Base-by-base conservation (phyloP, 495 filamentous ascomycete genomes). In the Monascus purpureus region DNA sequence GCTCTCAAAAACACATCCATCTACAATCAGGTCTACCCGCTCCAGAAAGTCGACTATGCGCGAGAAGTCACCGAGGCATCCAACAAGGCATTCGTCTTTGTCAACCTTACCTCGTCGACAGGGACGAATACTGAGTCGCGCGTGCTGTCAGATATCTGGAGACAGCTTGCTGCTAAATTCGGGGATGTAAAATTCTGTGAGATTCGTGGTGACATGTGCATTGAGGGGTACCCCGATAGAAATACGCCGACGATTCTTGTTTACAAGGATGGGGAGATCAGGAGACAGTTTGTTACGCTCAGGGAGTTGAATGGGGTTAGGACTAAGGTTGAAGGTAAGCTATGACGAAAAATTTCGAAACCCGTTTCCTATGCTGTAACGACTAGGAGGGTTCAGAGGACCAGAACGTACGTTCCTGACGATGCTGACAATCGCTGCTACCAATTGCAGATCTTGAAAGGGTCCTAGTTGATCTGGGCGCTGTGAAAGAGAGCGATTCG, bases 131-230 rank as follows among this genome's bases (percentile, higher is more conserved):
- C 75, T 20, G 84, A 95, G 57, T 92, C 84, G 2, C 70, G 79
- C 19, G 55, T 92, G 1, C 49, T 95, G 42, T 76, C 77, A 9
- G 75, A 90, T 45, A 61, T 95, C n/a, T 99, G 90, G 88, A 65
- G 79, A 13, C 70, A 81, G 46, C 60, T 86, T 37, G 90, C 90
- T 11, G 55, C 52, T 34, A 82, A 83, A 46, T 96, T 77, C 46
- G 83, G 83, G 17, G 86, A 99, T 36, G 56, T 96, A 49, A 99
- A 99, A 57, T 99, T 99, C 61, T 95, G 87, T 51, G 84, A 99
- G 57, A 96, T 99, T 28, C 68, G 75, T 42, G 90, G 74, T 2
- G 77, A 86, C 47, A 76, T 93, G 70, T 93, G 90, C 36, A 94
- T 99, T 45, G 90, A 96, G 57, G 80, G 80, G 13, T 99, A 96